phyloP scores from a whole-genome alignment of 2,329 filamentous ascomycete genomes.

The Scedosporium dehoogii region DNA sequence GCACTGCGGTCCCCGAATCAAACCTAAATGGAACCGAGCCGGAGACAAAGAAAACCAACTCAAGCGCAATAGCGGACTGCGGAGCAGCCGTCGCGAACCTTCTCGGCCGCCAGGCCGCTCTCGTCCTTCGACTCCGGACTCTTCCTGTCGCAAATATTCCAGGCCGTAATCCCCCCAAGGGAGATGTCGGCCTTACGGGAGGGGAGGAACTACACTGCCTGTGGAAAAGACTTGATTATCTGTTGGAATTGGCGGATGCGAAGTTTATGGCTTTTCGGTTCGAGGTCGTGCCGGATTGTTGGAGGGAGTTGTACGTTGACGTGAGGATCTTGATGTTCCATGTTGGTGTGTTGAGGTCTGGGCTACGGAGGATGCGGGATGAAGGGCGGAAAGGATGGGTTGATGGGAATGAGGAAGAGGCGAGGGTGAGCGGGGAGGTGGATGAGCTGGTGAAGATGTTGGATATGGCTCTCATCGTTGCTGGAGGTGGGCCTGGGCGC shows the following conservation, averaged over 20 bases:
- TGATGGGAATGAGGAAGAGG: neutral
- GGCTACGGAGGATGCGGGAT: neutral
- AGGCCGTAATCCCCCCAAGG: neutral
- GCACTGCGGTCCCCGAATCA: neutral
- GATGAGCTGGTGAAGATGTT: constrained; percentile 53
- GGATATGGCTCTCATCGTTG: constrained; percentile 61
- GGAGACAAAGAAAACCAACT: neutral
- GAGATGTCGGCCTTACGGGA: neutral
- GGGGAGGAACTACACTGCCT: constrained; percentile 17
- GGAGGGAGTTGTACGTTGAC: constrained; percentile 64
- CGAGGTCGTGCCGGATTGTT: constrained; percentile 54
- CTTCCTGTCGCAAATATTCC: neutral
- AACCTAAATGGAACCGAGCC: neutral
- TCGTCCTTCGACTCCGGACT: constrained; percentile 15
- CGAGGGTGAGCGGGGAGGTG: constrained; percentile 22
- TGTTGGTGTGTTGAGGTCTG: constrained; percentile 15
- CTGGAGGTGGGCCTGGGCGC: constrained; percentile 22
- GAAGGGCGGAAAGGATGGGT: neutral
- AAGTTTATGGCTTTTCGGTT: constrained; percentile 64
- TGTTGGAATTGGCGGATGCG: constrained; percentile 48
- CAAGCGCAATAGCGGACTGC: neutral
- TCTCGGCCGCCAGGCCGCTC: constrained; percentile 19
- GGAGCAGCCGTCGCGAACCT: constrained; percentile 16
- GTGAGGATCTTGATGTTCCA: constrained; percentile 55
- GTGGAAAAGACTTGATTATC: constrained; percentile 38